phyloP scores from a whole-genome alignment of 306 rosid species.

The Cicer chorassanicum region DNA sequence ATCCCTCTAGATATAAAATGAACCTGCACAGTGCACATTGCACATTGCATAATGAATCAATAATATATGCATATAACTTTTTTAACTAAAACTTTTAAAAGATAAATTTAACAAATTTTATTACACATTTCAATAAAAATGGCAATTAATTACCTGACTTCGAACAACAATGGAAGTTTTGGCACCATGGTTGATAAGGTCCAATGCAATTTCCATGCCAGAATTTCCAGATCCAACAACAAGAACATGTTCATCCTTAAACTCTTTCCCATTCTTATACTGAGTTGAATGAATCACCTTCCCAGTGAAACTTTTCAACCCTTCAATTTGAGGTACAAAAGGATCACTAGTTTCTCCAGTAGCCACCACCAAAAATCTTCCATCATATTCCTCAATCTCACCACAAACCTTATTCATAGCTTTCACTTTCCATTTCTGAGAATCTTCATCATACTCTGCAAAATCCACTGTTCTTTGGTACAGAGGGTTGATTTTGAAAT shows the following conservation, averaged over 20 bases:
- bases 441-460: slow-evolving; percentile 45
- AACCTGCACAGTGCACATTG: slow-evolving; percentile 47
- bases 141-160: slow-evolving; percentile 64
- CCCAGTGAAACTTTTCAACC: slow-evolving; percentile 56
- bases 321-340: slow-evolving; percentile 56
- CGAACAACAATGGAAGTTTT: slow-evolving; percentile 61
- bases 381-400: slow-evolving; percentile 52
- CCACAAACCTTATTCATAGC: slow-evolving; percentile 39
- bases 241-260: slow-evolving; percentile 54
- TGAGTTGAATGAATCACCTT: slow-evolving; percentile 64
- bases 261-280: slow-evolving; percentile 55
- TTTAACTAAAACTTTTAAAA: not conserved
- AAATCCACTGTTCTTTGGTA: slow-evolving; percentile 52
- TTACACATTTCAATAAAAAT: not conserved
- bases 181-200: slow-evolving; percentile 62
- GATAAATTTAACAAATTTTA: no score
- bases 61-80: not conserved
- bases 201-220: slow-evolving; percentile 74
- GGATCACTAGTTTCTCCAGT: slow-evolving; percentile 63
- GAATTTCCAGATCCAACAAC: slow-evolving; percentile 87
- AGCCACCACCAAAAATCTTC: slow-evolving; percentile 68
- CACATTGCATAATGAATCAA: no score
- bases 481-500: slow-evolving; percentile 59
- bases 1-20: slow-evolving; percentile 64
- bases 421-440: slow-evolving; percentile 54